Evolutionary conservation across 305 asterid genomes (phyloP).

Genomic region (Fraxinus ornus): DNA sequence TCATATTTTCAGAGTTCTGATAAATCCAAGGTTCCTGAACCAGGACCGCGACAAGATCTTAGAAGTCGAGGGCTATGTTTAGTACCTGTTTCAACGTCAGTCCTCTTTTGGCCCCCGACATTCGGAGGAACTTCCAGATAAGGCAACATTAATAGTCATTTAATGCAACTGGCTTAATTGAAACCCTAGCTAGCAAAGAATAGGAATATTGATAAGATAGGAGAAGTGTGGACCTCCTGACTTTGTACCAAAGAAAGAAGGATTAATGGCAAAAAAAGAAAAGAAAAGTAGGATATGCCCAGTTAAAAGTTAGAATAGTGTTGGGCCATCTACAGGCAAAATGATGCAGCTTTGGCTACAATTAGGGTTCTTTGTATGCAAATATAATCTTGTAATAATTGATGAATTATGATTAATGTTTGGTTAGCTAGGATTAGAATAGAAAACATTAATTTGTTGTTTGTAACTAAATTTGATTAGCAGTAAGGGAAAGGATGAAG

Average conservation of each 20-base stretch:
- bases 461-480: slow-evolving; percentile 30
- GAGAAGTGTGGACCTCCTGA: slow-evolving; percentile 11
- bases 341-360: slow-evolving; percentile 43
- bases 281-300: slow-evolving; percentile 4
- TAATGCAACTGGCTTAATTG: background rate
- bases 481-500: slow-evolving; percentile 23
- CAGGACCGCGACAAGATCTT: slow-evolving; percentile 58
- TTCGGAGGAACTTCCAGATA: slow-evolving; percentile 81
- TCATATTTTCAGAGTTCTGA: slow-evolving; percentile 40
- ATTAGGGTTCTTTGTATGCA: slow-evolving; percentile 33
- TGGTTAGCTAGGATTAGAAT: slow-evolving; percentile 22
- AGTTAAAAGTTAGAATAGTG: slow-evolving; percentile 21
- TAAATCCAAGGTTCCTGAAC: slow-evolving; percentile 56
- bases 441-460: slow-evolving; percentile 30
- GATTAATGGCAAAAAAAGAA: slow-evolving; percentile 26
- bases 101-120: slow-evolving; percentile 88
- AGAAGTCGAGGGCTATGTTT: slow-evolving; percentile 82
- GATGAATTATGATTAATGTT: slow-evolving; percentile 47
- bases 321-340: slow-evolving; percentile 37
- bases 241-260: slow-evolving; percentile 8
- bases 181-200: slow-evolving; percentile 23
- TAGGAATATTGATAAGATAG: slow-evolving; percentile 16
- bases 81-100: slow-evolving; percentile 78
- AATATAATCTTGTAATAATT: slow-evolving; percentile 55
- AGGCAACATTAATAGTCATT: background rate